phyloP scores from a whole-genome alignment of 768 basidiomycete species.

The Sistotremastrum suecicum region DNA sequence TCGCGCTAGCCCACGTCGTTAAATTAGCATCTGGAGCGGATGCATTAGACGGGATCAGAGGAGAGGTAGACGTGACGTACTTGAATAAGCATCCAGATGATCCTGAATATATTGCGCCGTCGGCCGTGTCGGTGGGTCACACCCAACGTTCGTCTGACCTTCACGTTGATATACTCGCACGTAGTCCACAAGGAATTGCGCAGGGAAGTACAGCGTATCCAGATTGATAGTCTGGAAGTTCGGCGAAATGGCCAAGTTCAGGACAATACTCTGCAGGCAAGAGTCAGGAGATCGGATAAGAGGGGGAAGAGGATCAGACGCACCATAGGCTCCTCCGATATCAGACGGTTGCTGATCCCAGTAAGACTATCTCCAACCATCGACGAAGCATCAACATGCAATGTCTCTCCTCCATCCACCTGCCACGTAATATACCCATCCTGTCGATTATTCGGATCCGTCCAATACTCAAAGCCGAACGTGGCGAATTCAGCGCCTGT shows the following conservation, averaged over 20 bases:
- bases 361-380: constrained; percentile 37
- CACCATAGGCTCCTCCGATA: constrained; percentile 41
- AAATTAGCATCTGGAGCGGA: constrained; percentile 16
- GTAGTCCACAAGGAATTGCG: constrained; percentile 61
- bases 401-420: constrained; percentile 38
- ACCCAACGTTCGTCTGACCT: constrained; percentile 45
- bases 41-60: neutral
- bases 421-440: constrained; percentile 70
- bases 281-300: neutral
- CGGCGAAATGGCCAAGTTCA: constrained; percentile 53
- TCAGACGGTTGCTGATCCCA: constrained; percentile 43
- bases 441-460: constrained; percentile 35
- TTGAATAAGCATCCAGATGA: constrained; percentile 43
- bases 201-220: constrained; percentile 50
- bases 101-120: constrained; percentile 49
- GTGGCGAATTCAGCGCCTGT: constrained; percentile 35
- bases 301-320: constrained; percentile 4
- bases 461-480: constrained; percentile 64
- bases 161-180: constrained; percentile 68
- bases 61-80: constrained; percentile 23
- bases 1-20: constrained; percentile 13
- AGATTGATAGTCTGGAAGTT: constrained; percentile 55
- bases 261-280: constrained; percentile 27
- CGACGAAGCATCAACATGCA: constrained; percentile 15
- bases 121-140: constrained; percentile 49